Percentiles rank a stretch among this genome's conserved stretches.
phyloP scores from a whole-genome alignment of 2,329 filamentous ascomycete genomes.

The Tolypocladium cylindrosporum region DNA sequence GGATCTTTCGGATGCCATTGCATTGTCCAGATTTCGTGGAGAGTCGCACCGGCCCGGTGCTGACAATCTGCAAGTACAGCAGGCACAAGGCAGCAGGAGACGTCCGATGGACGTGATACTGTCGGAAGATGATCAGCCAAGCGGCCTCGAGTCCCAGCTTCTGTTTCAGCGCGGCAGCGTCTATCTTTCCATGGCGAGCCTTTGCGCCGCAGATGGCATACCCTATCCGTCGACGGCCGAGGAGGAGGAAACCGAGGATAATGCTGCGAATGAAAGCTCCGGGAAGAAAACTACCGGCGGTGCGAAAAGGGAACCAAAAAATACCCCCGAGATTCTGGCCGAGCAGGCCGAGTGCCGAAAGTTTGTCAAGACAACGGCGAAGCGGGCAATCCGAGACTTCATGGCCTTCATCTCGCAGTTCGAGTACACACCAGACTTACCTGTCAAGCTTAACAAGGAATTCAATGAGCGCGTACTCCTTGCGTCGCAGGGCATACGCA shows the following conservation, averaged over 20 bases:
- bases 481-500: constrained; percentile 36
- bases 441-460: constrained; percentile 47
- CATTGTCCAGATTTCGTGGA: constrained; percentile 40
- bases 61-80: constrained; percentile 37
- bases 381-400: constrained; percentile 67
- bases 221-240: constrained; percentile 4
- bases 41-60: constrained; percentile 43
- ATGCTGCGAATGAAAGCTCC: not conserved
- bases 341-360: constrained; percentile 37
- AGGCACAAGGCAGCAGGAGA: constrained; percentile 13
- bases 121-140: constrained; percentile 49
- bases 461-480: constrained; percentile 48
- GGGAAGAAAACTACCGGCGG: not conserved
- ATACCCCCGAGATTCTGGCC: constrained; percentile 4
- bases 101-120: constrained; percentile 24
- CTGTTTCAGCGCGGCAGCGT: constrained; percentile 66
- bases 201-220: constrained; percentile 50
- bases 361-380: constrained; percentile 62
- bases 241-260: not conserved
- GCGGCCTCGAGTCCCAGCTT: constrained; percentile 63
- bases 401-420: constrained; percentile 61
- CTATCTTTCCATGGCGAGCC: constrained; percentile 62
- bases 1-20: constrained; percentile 61
- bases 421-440: constrained; percentile 67
- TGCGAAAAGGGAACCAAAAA: not conserved